A percentile compares a stretch with the other conserved stretches of the same genome.
Conservation (phyloP, 306 rosid genomes). For the Hippophae gyantsensis region DNA sequence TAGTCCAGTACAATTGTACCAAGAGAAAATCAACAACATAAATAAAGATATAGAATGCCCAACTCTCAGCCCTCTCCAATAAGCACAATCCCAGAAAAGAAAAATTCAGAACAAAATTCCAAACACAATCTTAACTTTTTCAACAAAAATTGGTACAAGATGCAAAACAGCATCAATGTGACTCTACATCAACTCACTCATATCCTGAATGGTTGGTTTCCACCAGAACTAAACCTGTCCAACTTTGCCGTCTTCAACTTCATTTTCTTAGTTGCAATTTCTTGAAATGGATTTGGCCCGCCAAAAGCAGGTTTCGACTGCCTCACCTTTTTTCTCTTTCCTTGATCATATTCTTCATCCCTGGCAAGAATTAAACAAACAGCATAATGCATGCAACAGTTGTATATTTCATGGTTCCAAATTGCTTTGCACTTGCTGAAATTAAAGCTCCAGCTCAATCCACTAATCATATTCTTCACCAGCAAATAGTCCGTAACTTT, state of each 20-base stretch:
- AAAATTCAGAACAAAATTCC: too few relatives aligned
- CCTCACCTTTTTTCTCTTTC: constrained; percentile 75
- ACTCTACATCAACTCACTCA: constrained; percentile 38
- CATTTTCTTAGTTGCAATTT: constrained; percentile 39
- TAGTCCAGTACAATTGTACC: too few relatives aligned
- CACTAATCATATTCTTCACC: neutral
- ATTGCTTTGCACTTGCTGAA: neutral
- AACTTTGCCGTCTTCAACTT: constrained; percentile 39
- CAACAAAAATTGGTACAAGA: too few relatives aligned
- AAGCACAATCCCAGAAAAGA: too few relatives aligned
- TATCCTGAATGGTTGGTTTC: constrained; percentile 70
- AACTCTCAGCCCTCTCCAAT: too few relatives aligned
- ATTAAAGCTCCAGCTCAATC: neutral
- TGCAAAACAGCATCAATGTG: too few relatives aligned
- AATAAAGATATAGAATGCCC: too few relatives aligned
- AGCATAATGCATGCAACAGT: neutral
- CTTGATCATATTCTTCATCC: constrained; percentile 86
- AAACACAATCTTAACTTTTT: too few relatives aligned
- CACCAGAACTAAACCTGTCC: constrained; percentile 34
- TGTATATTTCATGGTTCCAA: neutral
- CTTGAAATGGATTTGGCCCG: constrained; percentile 75
- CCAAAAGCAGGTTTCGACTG: constrained; percentile 34
- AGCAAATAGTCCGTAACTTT: neutral
- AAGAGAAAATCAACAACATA: too few relatives aligned
- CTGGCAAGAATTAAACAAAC: constrained; percentile 20